phyloP scores from a whole-genome alignment of 2,329 filamentous ascomycete genomes.

The Diatrype stigma region DNA sequence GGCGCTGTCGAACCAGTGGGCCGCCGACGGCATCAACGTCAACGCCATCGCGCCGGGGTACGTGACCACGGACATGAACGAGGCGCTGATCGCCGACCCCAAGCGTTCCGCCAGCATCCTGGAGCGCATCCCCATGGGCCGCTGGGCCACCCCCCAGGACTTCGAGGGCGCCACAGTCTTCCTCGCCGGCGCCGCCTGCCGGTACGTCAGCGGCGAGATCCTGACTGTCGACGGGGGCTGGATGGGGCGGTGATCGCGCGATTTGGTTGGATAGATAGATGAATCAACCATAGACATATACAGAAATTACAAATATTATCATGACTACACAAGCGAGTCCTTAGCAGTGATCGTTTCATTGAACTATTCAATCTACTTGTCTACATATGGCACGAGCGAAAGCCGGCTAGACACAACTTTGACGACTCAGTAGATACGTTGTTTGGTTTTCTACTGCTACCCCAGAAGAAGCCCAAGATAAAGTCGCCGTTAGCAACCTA shows the following conservation, averaged over 20 bases:
- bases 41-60: conserved; percentile 90
- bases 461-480: no score
- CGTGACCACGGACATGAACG: conserved; percentile 93
- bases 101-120: conserved; percentile 69
- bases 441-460: no score
- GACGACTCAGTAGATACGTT: no score
- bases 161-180: conserved; percentile 82
- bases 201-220: conserved; percentile 78
- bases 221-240: conserved; percentile 85
- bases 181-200: conserved; percentile 70
- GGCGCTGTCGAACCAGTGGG: conserved; percentile 83
- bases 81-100: conserved; percentile 69
- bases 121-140: conserved; percentile 74
- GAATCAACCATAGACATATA: no score
- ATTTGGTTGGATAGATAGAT: no score
- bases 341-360: no score
- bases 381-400: no score
- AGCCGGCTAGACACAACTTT: no score
- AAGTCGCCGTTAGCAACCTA: no score
- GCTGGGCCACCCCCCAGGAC: conserved; percentile 81
- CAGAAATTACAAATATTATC: no score
- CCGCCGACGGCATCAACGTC: conserved; percentile 70
- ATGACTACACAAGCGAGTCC: no score
- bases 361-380: no score
- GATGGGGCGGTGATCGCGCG: conserved; percentile 73